Evolutionary conservation across 2,329 filamentous ascomycete genomes (phyloP).

Genomic region (Apiospora arundinis): DNA sequence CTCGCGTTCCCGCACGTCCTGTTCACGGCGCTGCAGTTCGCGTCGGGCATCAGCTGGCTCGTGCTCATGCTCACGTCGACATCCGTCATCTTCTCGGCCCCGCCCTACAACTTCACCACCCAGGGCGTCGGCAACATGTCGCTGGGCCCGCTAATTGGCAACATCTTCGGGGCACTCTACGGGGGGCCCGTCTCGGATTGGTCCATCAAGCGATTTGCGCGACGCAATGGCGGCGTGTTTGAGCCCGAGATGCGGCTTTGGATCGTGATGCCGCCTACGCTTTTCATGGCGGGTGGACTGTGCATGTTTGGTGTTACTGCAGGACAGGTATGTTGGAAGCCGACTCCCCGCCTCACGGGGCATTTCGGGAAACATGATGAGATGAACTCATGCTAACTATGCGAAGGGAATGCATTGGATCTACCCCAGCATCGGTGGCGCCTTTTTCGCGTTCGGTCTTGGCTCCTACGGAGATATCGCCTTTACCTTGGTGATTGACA

Average conservation of each 20-base stretch:
- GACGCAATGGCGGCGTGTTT: slow-evolving; percentile 47
- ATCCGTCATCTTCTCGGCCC: slow-evolving; percentile 44
- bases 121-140: slow-evolving; percentile 39
- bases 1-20: slow-evolving; percentile 45
- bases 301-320: slow-evolving; percentile 48
- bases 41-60: slow-evolving; percentile 44
- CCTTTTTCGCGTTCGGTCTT: slow-evolving; percentile 46
- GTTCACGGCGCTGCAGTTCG: slow-evolving; percentile 48
- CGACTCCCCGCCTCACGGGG: not conserved
- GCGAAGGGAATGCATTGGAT: slow-evolving; percentile 51
- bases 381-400: not conserved
- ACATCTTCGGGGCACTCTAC: slow-evolving; percentile 46
- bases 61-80: slow-evolving; percentile 40
- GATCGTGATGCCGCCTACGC: slow-evolving; percentile 31
- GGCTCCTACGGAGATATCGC: slow-evolving; percentile 45
- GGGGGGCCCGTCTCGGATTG: slow-evolving; percentile 47
- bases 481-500: slow-evolving; percentile 45
- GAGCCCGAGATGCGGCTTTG: slow-evolving; percentile 53
- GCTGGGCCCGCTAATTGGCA: slow-evolving; percentile 44
- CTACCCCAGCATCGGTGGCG: slow-evolving; percentile 44
- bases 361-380: too few species aligned
- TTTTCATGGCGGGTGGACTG: slow-evolving; percentile 44
- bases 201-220: slow-evolving; percentile 44
- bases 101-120: slow-evolving; percentile 39
- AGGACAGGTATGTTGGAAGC: slow-evolving; percentile 37